Evolutionary conservation across 768 basidiomycete genomes (phyloP), one percentile per base, ranked within the genome.

Genomic region (Xerocomellus dryophilus): DNA sequence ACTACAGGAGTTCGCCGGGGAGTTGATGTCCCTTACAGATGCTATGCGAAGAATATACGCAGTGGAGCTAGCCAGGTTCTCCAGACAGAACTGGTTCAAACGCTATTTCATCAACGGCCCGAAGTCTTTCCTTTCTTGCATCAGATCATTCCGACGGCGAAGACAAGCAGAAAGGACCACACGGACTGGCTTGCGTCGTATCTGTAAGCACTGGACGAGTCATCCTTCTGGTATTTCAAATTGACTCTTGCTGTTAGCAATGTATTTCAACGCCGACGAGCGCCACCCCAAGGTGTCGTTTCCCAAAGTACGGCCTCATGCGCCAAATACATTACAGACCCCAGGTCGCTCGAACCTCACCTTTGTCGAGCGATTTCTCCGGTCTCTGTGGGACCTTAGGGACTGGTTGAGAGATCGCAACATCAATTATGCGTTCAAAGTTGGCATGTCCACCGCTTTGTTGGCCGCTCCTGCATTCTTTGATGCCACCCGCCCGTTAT

Each of bases 401-500:
- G 76, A 71, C 34, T 70, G 82, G 29, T 67, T 94, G 57, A 76
- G 75, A 50, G 85, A 93, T 61, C 81, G 83, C 8, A 88, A 95
- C 60, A 77, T 88, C 58, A 90, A 90, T 67, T 97, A 92, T 67
- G 88, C 92, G 0, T 76, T 96, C 72, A 96, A 96, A 70, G 86
- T 84, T 8, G 93, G 88, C 20, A 83, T 91, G 74, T 89, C 88
- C 1, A 84, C 85, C 40, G 88, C 90, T 0, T 71, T 97, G 23
- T 75, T 98, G 4, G 87, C 94, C 0, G 79, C 88, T 0, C 94
- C 95, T 2, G 95, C 95, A 0, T 98, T 96, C 71, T 85, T 90
- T 54, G 88, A 90, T 49, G 57, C 70, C 17, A 94, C 90, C 1
- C 77, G 94, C 23, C 86, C 85, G 5, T 70, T 83, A 4, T 98